Conservation (phyloP, 345 rosid genomes). For the Eucalyptus paniculata region DNA sequence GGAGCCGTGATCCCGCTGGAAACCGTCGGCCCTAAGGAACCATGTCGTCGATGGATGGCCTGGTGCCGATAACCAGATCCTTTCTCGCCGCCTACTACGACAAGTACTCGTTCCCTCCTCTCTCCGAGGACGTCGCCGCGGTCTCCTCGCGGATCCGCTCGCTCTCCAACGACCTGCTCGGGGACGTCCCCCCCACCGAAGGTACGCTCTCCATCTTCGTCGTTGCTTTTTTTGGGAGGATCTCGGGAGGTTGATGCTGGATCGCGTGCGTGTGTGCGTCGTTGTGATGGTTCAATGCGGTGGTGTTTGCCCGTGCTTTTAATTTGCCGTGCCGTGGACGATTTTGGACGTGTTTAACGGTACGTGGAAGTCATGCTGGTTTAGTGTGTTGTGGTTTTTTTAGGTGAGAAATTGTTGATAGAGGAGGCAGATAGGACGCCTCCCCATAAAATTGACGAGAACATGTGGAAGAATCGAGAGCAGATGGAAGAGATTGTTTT, state of each 20-base stretch:
- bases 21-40: not conserved
- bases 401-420: constrained; percentile 46
- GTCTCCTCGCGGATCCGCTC: constrained; percentile 59
- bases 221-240: not conserved
- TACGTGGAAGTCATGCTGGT: not conserved
- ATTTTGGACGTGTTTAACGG: not conserved
- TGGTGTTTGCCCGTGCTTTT: not conserved
- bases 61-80: constrained; percentile 73
- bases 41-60: constrained; percentile 80
- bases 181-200: constrained; percentile 36
- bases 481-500: constrained; percentile 77
- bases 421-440: constrained; percentile 51
- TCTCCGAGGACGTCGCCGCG: constrained; percentile 55
- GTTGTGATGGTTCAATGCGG: not conserved
- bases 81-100: constrained; percentile 81
- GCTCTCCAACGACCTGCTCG: constrained; percentile 36
- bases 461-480: constrained; percentile 96
- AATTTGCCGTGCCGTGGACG: not conserved
- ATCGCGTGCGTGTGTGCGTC: not conserved
- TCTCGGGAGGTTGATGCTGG: not conserved
- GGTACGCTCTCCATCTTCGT: constrained; percentile 18
- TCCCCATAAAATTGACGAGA: constrained; percentile 89
- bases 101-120: constrained; percentile 56
- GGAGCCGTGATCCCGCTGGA: not conserved
- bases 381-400: not conserved